Percentiles rank a stretch among this genome's conserved stretches.
Evolutionary conservation across 2,329 filamentous ascomycete species (phyloP).

Genomic region (Dactylellina sp.): DNA sequence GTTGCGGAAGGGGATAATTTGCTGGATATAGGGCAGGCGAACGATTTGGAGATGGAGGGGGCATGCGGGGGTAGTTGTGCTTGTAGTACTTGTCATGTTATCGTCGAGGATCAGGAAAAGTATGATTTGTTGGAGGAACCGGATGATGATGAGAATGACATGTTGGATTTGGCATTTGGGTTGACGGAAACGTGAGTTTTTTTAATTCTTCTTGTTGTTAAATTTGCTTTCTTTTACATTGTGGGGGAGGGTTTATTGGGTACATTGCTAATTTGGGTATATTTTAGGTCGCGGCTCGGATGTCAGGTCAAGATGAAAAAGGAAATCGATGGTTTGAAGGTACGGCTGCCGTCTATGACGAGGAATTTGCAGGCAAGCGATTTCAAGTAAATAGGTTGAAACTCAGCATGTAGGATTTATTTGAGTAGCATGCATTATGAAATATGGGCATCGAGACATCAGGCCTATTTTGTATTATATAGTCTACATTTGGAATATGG

Average conservation of each 20-base stretch:
- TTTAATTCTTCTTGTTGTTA: neutral
- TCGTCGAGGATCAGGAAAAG: conserved; percentile 73
- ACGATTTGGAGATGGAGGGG: conserved; percentile 98
- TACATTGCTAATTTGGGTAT: conserved; percentile 13
- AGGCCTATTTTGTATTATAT: conserved; percentile 22
- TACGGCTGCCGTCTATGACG: conserved; percentile 91
- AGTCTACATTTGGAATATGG: conserved; percentile 35
- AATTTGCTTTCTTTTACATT: neutral
- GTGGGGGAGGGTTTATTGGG: neutral
- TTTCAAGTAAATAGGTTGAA: conserved; percentile 69
- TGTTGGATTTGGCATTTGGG: conserved; percentile 80
- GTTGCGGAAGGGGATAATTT: conserved; percentile 91
- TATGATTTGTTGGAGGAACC: conserved; percentile 74
- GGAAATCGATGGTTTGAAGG: conserved; percentile 85
- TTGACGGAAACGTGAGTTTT: conserved; percentile 74
- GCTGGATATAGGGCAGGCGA: conserved; percentile 90
- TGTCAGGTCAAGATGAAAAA: conserved; percentile 94
- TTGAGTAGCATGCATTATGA: no score
- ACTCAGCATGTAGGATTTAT: no score
- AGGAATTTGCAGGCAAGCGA: conserved; percentile 95
- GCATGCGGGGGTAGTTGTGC: conserved; percentile 88
- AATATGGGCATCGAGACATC: no score
- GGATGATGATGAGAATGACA: conserved; percentile 76
- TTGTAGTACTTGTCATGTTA: conserved; percentile 80
- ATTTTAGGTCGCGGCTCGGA: conserved; percentile 71